Evolutionary conservation across 805 yeast genomes (phyloP).

Genomic region (Wickerhamomyces bovis): DNA sequence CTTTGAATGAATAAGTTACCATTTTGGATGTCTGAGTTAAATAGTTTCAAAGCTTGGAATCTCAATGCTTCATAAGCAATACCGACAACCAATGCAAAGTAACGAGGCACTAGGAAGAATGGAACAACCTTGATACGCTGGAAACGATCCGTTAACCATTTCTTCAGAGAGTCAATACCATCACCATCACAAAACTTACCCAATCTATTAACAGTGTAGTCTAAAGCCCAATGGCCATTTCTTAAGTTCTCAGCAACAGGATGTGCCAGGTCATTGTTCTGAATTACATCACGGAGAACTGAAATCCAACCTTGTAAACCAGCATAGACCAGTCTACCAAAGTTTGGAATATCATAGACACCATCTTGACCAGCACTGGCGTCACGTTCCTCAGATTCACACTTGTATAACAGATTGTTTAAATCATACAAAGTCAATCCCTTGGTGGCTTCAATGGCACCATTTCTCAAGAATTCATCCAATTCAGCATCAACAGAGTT

Average conservation of each 20-base stretch:
- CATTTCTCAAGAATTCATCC: conserved; percentile 62
- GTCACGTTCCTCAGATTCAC: conserved; percentile 87
- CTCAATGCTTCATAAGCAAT: conserved; percentile 80
- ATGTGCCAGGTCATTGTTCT: conserved; percentile 72
- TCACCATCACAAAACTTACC: conserved; percentile 42
- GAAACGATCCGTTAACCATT: conserved; percentile 66
- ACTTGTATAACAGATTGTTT: conserved; percentile 66
- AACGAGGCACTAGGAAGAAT: conserved; percentile 76
- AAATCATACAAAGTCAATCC: conserved; percentile 60
- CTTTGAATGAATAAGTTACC: conserved; percentile 74
- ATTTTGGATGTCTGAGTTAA: conserved; percentile 47
- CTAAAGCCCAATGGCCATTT: conserved; percentile 86
- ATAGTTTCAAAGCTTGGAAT: conserved; percentile 51
- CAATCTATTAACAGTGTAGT: conserved; percentile 60
- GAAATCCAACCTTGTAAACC: conserved; percentile 93
- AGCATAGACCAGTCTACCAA: conserved; percentile 74
- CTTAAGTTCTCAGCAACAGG: conserved; percentile 78
- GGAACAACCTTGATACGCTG: conserved; percentile 64
- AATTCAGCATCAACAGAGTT: conserved; percentile 58
- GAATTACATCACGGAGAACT: conserved; percentile 54
- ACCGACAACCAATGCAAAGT: conserved; percentile 78
- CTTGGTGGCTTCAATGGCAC: conserved; percentile 69
- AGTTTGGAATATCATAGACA: conserved; percentile 64
- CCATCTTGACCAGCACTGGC: conserved; percentile 68
- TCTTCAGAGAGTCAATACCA: conserved; percentile 48